Conservation (phyloP, 768 basidiomycete genomes). For the Collybiopsis luxurians region DNA sequence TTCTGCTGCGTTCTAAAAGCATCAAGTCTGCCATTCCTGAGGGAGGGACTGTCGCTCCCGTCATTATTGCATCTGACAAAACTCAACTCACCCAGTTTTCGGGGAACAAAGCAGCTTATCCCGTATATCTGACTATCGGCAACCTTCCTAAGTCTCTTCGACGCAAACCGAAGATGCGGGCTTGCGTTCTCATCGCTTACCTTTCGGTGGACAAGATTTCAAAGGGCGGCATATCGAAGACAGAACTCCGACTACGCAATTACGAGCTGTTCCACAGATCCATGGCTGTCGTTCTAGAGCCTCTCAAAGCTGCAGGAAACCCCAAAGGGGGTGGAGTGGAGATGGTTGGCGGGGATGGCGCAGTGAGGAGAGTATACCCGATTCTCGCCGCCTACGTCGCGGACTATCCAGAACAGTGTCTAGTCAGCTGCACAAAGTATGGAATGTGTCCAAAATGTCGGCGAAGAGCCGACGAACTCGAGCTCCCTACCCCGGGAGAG, state of each 20-base stretch:
- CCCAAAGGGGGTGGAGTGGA: slow-evolving; percentile 4
- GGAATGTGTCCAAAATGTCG: neutral
- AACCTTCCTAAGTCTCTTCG: slow-evolving; percentile 25
- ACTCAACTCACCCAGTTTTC: slow-evolving; percentile 25
- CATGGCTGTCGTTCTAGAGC: neutral
- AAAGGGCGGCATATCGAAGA: neutral
- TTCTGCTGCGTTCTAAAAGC: neutral
- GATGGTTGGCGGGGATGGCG: slow-evolving; percentile 9
- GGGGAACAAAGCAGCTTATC: slow-evolving; percentile 27
- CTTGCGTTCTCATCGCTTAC: neutral
- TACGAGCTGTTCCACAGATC: neutral
- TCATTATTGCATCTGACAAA: slow-evolving; percentile 33
- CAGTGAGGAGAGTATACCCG: neutral
- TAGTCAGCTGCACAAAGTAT: neutral
- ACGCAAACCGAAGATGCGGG: slow-evolving; percentile 4
- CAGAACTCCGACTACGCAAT: neutral
- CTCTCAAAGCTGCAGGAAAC: neutral
- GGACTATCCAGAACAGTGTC: slow-evolving; percentile 2
- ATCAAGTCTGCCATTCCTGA: slow-evolving; percentile 1
- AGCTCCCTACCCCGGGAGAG: neutral
- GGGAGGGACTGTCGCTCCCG: slow-evolving; percentile 18
- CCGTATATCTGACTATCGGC: slow-evolving; percentile 32
- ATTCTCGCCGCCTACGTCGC: slow-evolving; percentile 10
- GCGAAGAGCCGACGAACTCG: neutral
- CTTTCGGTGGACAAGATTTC: neutral